Percentiles rank a stretch among this genome's conserved stretches.
Conservation (phyloP, 139 green algal species). For the Tetradesmus lagerheimii region DNA sequence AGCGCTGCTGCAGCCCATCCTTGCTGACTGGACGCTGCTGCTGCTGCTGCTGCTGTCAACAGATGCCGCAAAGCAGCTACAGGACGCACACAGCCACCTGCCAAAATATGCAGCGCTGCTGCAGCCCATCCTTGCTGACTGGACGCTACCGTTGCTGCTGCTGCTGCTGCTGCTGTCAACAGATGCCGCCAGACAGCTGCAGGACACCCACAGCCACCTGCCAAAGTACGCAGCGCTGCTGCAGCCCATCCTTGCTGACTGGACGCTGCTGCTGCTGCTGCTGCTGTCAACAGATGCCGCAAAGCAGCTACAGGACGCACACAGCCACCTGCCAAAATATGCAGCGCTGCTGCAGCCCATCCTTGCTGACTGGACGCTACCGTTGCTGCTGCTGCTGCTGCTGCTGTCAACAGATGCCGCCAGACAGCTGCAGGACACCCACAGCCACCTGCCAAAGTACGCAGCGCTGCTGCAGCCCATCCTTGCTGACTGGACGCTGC, state of each 20-base stretch:
- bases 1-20: neutral
- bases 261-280: neutral
- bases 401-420: neutral
- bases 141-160: neutral
- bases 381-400: neutral
- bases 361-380: neutral
- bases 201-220: too few species aligned
- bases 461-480: neutral
- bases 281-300: neutral
- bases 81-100: neutral
- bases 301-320: neutral
- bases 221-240: too few species aligned
- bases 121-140: neutral
- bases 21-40: neutral
- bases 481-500: neutral
- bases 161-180: neutral
- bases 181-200: too few species aligned
- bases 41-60: neutral
- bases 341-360: neutral
- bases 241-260: neutral
- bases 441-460: too few species aligned
- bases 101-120: neutral
- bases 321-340: neutral
- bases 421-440: too few species aligned
- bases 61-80: neutral